Evolutionary conservation across 495 filamentous ascomycete species (phyloP).

Genomic region (Lasiosphaeriaceae sp.): DNA sequence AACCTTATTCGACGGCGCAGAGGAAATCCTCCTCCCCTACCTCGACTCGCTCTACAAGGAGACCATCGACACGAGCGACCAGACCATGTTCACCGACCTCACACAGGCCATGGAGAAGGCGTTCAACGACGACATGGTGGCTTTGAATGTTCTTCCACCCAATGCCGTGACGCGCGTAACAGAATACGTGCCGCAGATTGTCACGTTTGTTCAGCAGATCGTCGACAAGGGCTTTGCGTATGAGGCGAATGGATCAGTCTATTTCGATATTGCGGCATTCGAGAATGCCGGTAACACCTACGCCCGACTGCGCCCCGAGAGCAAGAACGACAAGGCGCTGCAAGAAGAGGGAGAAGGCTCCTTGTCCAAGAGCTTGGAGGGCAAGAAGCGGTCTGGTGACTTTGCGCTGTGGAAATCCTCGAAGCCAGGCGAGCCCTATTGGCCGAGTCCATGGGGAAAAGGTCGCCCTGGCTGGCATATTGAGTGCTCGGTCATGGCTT

Average conservation of each 20-base stretch:
- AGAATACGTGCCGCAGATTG: slow-evolving; percentile 83
- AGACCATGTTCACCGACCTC: slow-evolving; percentile 67
- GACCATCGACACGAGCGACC: slow-evolving; percentile 69
- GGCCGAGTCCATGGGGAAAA: slow-evolving; percentile 80
- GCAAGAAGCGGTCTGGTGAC: slow-evolving; percentile 69
- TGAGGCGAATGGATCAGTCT: slow-evolving; percentile 81
- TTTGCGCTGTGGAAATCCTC: slow-evolving; percentile 92
- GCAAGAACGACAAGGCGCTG: slow-evolving; percentile 72
- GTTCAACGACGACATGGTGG: slow-evolving; percentile 80
- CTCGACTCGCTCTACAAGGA: slow-evolving; percentile 74
- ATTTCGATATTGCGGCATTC: slow-evolving; percentile 88
- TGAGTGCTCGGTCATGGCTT: slow-evolving; percentile 96
- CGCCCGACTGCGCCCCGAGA: slow-evolving; percentile 83
- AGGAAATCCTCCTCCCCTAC: slow-evolving; percentile 76
- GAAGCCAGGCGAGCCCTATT: slow-evolving; percentile 87
- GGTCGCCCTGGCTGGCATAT: slow-evolving; percentile 97
- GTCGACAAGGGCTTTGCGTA: slow-evolving; percentile 87
- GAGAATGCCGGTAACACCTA: slow-evolving; percentile 81
- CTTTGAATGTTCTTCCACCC: slow-evolving; percentile 79
- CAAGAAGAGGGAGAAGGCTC: slow-evolving; percentile 89
- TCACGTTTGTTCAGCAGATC: slow-evolving; percentile 62
- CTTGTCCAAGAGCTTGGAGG: slow-evolving; percentile 61
- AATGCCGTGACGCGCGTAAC: slow-evolving; percentile 83
- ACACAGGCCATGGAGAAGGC: slow-evolving; percentile 77
- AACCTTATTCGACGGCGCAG: slow-evolving; percentile 44